Evolutionary conservation across 257 asterid species (phyloP).

Genomic region (Solanum arcanum): DNA sequence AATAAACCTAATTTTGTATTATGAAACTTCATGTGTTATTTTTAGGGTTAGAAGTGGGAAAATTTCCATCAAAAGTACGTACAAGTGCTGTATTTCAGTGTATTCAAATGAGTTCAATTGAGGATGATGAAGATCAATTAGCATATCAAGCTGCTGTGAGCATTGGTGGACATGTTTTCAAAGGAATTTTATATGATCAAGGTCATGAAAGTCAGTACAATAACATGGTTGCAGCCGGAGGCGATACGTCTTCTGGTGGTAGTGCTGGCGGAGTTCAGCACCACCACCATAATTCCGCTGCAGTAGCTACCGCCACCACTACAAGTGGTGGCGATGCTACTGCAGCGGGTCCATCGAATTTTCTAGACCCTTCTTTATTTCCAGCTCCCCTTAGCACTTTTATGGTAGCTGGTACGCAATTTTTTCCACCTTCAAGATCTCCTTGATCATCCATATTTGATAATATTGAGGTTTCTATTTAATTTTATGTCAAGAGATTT

Average conservation of each 20-base stretch:
- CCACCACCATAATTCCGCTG: slow-evolving; percentile 44
- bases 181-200: slow-evolving; percentile 84
- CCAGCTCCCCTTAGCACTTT: slow-evolving; percentile 57
- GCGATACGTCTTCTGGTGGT: slow-evolving; percentile 64
- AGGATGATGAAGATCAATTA: slow-evolving; percentile 57
- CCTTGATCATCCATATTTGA: background rate
- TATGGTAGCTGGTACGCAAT: slow-evolving; percentile 80
- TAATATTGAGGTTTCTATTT: background rate
- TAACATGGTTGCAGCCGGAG: slow-evolving; percentile 21
- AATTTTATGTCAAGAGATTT: background rate
- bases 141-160: slow-evolving; percentile 89
- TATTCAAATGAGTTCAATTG: slow-evolving; percentile 68
- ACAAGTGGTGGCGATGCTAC: slow-evolving; percentile 8
- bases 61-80: slow-evolving; percentile 74
- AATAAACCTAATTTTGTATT: background rate
- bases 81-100: slow-evolving; percentile 73
- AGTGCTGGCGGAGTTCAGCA: slow-evolving; percentile 13
- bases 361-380: slow-evolving; percentile 42
- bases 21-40: background rate
- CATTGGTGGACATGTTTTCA: slow-evolving; percentile 79
- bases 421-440: slow-evolving; percentile 89
- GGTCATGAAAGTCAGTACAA: slow-evolving; percentile 59
- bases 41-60: slow-evolving; percentile 75
- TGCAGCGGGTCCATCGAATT: slow-evolving; percentile 9
- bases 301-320: slow-evolving; percentile 19